Base-by-base conservation (phyloP, 768 basidiomycete genomes). In the Boletellus ananiceps region DNA sequence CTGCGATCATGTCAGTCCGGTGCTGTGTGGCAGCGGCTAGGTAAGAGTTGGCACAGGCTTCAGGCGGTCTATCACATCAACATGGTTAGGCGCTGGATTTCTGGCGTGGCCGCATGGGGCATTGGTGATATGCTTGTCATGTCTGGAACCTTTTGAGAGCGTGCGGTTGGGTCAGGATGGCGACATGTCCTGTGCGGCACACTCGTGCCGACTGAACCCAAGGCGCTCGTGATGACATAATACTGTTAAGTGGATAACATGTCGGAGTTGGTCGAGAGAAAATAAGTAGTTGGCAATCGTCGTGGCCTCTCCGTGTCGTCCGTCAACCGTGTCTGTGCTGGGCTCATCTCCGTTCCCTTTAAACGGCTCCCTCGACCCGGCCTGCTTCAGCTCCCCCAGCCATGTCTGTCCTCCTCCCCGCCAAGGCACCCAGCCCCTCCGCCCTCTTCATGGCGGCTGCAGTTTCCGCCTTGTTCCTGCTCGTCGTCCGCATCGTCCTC, bases 401-500 rank as follows among this genome's bases (percentile, higher is more conserved):
- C 46, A 67, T 67, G 66, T 66, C 65, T 27, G 63, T 67, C 42
- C 65, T 69, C 49, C 57, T 69, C 43, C 57, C 52, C 23, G 57
- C 66, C 41, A 63, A 63, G 50, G 65, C 57, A 16, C 66, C 66
- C 39, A 55, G 54, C 43, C 52, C 69, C 14, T 57, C 66, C 9
- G 45, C 63, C 48, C 44, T 69, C 11, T 65, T 67, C 55, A 64
- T 69, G 63, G 67, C 66, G 2, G 63, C 61, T 16, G 51, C 57
- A 7, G 57, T 57, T 5, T 69, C 66, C 12, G 23, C 55, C 12
- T 16, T 69, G 13, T 59, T 69, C 46, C 16, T 67, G n/a, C 40
- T 67, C 27, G 46, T 69, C 45, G 66, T 67, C 15, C 66, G 65
- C 56, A 47, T 69, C 5, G 19, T 67, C 48, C 63, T 65, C 47